phyloP scores from a whole-genome alignment of 2,329 filamentous ascomycete genomes.

The Alternaria rosae region DNA sequence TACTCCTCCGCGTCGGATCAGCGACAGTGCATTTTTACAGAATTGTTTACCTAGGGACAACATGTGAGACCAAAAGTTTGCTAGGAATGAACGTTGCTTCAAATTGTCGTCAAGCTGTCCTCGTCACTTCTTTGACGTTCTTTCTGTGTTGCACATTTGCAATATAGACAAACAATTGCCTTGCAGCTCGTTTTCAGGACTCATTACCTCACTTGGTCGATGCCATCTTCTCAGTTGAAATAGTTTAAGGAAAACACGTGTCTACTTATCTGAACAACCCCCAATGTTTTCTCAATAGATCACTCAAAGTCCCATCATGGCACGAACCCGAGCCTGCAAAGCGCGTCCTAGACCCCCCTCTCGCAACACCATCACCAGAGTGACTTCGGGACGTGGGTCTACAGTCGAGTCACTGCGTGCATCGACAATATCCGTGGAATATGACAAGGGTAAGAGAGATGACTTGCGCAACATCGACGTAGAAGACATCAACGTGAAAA shows the following conservation, averaged over 20 bases:
- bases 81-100: neutral
- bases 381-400: neutral
- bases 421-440: neutral
- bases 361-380: neutral
- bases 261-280: neutral
- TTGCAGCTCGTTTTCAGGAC: accelerated
- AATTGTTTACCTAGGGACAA: neutral
- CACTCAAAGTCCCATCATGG: neutral
- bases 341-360: neutral
- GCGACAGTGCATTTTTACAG: no score
- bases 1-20: no score
- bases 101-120: neutral
- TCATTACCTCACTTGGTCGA: neutral
- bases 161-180: neutral
- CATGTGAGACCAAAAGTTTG: neutral
- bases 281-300: neutral
- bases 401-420: neutral
- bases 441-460: neutral
- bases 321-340: neutral
- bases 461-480: neutral
- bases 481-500: neutral
- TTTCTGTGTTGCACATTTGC: neutral
- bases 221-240: neutral
- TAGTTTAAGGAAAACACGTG: neutral
- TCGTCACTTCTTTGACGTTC: neutral